Base-by-base conservation (phyloP, 441 rosid genomes). In the Adansonia madagascariensis region DNA sequence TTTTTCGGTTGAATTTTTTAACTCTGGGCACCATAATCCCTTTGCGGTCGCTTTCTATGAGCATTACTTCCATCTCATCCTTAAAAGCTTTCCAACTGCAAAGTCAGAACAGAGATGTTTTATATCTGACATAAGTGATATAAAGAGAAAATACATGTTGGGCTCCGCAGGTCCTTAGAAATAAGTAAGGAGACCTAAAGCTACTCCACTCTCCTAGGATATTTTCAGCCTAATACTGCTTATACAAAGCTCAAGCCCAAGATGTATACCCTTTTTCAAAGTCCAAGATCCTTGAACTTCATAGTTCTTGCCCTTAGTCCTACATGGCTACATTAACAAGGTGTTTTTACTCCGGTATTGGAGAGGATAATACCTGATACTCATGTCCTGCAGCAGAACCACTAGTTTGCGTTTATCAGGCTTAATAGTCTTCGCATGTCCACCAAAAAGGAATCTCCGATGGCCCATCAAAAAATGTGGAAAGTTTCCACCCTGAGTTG, bases 381-480 rank as follows among this genome's bases (percentile, higher is more conserved):
- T 82, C 90, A 80, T 86, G 83, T 93, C 88, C 50, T 92, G 94
- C 79, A 94, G 88, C 55, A 91, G 85, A 80, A 85, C 80, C 75
- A 87, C 97, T 64, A 94, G 91, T 84, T 89, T 93, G 71, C 85
- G 89, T 70, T 94, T 94, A 72, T 94, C 93, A 11, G 97, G 98
- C 73, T 79, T 90, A 77, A 94, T 83, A 44, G 97, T 94, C 86
- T 91, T 94, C 6, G 98, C 91, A 81, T 94, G 98, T 72, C 98
- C 97, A 62, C 86, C 90, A 41, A 86, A 90, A 52, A 94, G 87
- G 80, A 91, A 94, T 87, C 98, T 86, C 17, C 98, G 87, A 76
- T 95, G 99, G 47, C 99, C 99, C 97, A 93, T 95, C 81, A 93
- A 80, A 82, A 95, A 92, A 83, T 95, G 98, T 1, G 99, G 97